Percentiles rank a stretch among this genome's conserved stretches.
These are phyloP conservation scores for Nigrograna mackinnonii DNA, from an alignment of 2,329 filamentous ascomycete genomes.

Conservation along the genomic window DNA sequence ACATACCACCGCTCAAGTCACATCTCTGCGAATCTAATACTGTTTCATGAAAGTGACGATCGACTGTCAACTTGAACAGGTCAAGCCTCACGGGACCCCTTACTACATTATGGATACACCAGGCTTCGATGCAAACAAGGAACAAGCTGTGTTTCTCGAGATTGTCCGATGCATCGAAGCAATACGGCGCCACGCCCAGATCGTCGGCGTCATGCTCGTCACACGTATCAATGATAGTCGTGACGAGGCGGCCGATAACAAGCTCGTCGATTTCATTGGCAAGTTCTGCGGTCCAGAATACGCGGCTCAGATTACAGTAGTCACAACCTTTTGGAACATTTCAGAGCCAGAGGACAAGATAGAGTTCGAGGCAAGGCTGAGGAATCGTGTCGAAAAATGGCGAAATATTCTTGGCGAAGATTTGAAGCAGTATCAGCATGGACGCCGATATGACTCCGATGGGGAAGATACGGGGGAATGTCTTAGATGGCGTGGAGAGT, in stretches of 20 bases:
- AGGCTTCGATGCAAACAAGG: conserved; percentile 1
- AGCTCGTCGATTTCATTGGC: conserved; percentile 1
- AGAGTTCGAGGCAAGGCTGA: background rate
- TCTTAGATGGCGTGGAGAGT: conserved; percentile 2
- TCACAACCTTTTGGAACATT: conserved; percentile 4
- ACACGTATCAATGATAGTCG: conserved; percentile 1
- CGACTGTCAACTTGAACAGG: background rate
- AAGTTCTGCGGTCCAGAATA: conserved; percentile 1
- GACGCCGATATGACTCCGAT: background rate
- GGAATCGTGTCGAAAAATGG: background rate
- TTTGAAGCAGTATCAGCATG: conserved; percentile 5
- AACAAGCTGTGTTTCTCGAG: conserved; percentile 1
- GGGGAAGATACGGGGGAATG: conserved; percentile 2
- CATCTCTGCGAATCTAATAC: background rate
- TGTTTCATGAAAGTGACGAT: background rate
- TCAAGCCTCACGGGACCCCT: background rate
- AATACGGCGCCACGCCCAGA: conserved; percentile 3
- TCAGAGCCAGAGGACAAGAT: conserved; percentile 1
- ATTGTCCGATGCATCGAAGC: conserved; percentile 2
- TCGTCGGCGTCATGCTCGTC: conserved; percentile 3
- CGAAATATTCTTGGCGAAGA: background rate
- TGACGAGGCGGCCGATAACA: conserved; percentile 1
- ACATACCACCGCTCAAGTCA: background rate
- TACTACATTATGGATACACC: conserved; percentile 9
- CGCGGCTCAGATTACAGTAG: conserved; percentile 1